These are phyloP conservation scores for Penicillium ucsense DNA, from an alignment of 495 filamentous ascomycete genomes.

Conservation along the genomic window DNA sequence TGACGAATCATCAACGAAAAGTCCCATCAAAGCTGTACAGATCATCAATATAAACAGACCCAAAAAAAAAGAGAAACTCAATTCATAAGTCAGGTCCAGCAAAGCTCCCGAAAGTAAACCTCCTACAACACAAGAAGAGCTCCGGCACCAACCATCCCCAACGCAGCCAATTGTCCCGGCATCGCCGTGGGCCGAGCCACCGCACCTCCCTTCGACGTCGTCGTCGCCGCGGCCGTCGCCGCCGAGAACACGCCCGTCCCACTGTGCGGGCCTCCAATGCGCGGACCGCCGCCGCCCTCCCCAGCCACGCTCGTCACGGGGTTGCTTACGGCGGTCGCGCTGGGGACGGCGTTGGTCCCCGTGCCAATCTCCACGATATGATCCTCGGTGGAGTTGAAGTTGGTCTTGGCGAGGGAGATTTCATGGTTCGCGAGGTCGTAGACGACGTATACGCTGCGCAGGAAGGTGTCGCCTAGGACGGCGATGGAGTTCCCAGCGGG, in stretches of 20 bases:
- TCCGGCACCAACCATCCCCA: slow-evolving; percentile 21
- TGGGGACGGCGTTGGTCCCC: slow-evolving; percentile 55
- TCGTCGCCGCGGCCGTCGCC: slow-evolving; percentile 6
- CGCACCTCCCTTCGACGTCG: slow-evolving; percentile 14
- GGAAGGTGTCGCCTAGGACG: slow-evolving; percentile 87
- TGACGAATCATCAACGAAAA: background rate
- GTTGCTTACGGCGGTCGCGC: slow-evolving; percentile 56
- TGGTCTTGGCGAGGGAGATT: slow-evolving; percentile 78
- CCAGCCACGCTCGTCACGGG: slow-evolving; percentile 43
- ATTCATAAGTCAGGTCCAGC: too few species aligned
- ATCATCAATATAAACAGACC: too few species aligned
- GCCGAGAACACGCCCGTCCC: slow-evolving; percentile 7
- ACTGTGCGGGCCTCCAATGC: slow-evolving; percentile 24
- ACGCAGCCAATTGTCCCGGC: slow-evolving; percentile 12
- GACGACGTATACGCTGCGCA: slow-evolving; percentile 85
- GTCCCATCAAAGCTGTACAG: slow-evolving; percentile 8
- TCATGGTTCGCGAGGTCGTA: slow-evolving; percentile 84
- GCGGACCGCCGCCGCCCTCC: slow-evolving; percentile 27
- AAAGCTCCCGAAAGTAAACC: too few species aligned
- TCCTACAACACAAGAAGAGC: background rate
- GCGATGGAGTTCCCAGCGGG: slow-evolving; percentile 55
- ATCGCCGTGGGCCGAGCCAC: slow-evolving; percentile 10
- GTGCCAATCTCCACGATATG: slow-evolving; percentile 64
- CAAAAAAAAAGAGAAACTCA: too few species aligned
- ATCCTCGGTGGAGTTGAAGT: slow-evolving; percentile 60